Conservation (phyloP, 169 alveolate genomes). For the Perkinsus marinus region DNA sequence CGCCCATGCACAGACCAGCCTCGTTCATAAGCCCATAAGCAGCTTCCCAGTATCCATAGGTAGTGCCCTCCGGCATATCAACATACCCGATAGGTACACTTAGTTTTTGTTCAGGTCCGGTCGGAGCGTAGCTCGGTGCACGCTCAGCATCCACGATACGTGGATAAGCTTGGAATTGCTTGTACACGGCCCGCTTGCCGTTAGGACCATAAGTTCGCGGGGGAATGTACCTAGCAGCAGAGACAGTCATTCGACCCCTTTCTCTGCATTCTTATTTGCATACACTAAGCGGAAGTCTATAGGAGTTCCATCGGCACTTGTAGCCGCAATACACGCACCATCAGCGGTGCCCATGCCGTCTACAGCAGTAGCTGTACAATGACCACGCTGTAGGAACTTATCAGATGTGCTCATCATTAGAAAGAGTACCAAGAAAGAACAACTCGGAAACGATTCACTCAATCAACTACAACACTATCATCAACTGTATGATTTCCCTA, state of each 20-base stretch:
- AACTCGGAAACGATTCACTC: too few species aligned
- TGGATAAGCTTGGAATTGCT: not conserved
- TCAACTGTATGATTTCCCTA: too few species aligned
- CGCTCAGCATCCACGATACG: not conserved
- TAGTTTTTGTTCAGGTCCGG: not conserved
- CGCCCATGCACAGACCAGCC: not conserved
- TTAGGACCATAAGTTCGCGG: not conserved
- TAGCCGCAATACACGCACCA: not conserved
- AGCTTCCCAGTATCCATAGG: not conserved
- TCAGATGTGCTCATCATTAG: too few species aligned
- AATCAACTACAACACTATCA: too few species aligned
- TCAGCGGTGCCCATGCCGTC: not conserved
- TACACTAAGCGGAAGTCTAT: not conserved
- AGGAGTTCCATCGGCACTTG: not conserved
- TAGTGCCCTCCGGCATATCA: not conserved
- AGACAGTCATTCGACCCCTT: too few species aligned
- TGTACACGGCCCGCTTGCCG: not conserved
- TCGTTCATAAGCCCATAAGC: not conserved
- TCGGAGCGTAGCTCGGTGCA: not conserved
- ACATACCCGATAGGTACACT: not conserved
- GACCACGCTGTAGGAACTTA: not conserved
- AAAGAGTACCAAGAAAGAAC: too few species aligned
- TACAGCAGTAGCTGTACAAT: not conserved
- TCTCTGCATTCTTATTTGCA: too few species aligned
- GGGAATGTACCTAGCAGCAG: not conserved